phyloP scores from a whole-genome alignment of 148 eudicot genomes.

The Vaccinium myrtillus region DNA sequence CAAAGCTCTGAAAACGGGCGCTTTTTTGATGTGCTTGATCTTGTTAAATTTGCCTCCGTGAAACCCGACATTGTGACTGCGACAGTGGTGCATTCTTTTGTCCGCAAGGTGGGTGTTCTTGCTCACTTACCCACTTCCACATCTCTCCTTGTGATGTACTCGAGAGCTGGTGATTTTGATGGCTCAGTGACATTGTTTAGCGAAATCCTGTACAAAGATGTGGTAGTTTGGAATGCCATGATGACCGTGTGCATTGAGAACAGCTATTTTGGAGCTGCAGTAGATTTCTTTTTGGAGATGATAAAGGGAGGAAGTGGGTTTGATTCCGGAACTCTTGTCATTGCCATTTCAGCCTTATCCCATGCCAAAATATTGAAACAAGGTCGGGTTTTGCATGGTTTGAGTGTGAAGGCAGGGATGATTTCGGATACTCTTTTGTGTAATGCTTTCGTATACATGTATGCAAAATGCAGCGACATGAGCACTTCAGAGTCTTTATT shows the following conservation, averaged over 20 bases:
- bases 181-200: constrained; percentile 31
- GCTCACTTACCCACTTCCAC: constrained; percentile 34
- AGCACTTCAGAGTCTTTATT: constrained; percentile 36
- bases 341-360: constrained; percentile 30
- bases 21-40: constrained; percentile 24
- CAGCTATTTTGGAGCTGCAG: constrained; percentile 15
- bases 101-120: constrained; percentile 33
- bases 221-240: constrained; percentile 46
- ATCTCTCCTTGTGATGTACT: constrained; percentile 37
- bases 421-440: constrained; percentile 28
- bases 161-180: constrained; percentile 35
- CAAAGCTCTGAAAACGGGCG: not conserved
- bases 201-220: constrained; percentile 38
- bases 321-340: constrained; percentile 38
- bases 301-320: constrained; percentile 22
- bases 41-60: constrained; percentile 18
- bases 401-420: constrained; percentile 42
- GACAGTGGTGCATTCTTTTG: constrained; percentile 30
- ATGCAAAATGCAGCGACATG: constrained; percentile 45
- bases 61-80: constrained; percentile 23
- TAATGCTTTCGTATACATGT: constrained; percentile 38
- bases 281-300: constrained; percentile 35
- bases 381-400: constrained; percentile 34
- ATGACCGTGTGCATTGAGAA: constrained; percentile 34
- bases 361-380: constrained; percentile 19